Conservation (phyloP, 2,329 filamentous ascomycete genomes). For the Ophiostoma himal-ulmi region DNA sequence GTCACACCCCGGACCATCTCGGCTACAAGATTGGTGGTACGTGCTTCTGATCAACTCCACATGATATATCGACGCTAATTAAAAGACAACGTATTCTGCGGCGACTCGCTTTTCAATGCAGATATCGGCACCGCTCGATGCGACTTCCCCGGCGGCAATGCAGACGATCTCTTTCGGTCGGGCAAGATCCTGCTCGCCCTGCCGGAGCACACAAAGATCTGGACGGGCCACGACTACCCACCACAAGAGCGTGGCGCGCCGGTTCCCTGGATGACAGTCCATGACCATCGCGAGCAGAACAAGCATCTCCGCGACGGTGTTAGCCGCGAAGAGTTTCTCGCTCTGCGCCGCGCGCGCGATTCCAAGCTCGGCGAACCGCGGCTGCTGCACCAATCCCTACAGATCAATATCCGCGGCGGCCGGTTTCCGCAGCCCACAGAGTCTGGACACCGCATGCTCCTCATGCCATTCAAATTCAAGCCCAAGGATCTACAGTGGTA, state of each 20-base stretch:
- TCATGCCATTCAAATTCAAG: conserved; percentile 22
- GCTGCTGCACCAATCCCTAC: conserved; percentile 46
- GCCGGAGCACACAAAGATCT: conserved; percentile 43
- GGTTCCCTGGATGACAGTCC: conserved; percentile 40
- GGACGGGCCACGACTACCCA: conserved; percentile 52
- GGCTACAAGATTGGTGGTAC: conserved; percentile 49
- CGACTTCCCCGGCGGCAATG: conserved; percentile 50
- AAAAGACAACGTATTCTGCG: conserved; percentile 42
- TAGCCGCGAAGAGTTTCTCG: conserved; percentile 39
- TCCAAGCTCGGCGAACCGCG: conserved; percentile 39
- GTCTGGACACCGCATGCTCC: conserved; percentile 17
- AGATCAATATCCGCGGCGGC: conserved; percentile 49
- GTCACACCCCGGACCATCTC: conserved; percentile 56
- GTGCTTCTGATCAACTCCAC: conserved; percentile 23
- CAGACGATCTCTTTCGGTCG: conserved; percentile 41
- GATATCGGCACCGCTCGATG: conserved; percentile 49
- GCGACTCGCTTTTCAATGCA: conserved; percentile 48
- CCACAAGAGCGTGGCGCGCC: conserved; percentile 34
- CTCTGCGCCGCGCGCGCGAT: conserved; percentile 41
- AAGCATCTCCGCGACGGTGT: conserved; percentile 43
- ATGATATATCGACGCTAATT: neutral
- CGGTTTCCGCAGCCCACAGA: conserved; percentile 33
- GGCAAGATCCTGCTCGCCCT: conserved; percentile 39
- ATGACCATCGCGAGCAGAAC: conserved; percentile 42
- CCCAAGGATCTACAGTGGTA: conserved; percentile 4